Conservation (phyloP, 306 rosid species). For the Dalbergia cultrata region DNA sequence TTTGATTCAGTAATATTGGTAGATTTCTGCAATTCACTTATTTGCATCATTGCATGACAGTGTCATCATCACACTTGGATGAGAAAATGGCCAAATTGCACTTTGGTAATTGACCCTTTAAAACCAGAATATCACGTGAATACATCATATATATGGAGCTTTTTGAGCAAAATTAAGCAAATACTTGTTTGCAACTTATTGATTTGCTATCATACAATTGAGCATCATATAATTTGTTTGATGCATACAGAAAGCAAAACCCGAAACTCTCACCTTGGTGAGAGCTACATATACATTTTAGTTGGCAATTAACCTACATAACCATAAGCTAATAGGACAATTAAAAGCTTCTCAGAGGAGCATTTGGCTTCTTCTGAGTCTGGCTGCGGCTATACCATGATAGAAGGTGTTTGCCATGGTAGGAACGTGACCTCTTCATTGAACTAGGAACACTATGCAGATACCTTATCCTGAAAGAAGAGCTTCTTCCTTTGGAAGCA, state of each 20-base stretch:
- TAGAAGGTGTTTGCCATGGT: conserved; percentile 57
- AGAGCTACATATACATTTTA: conserved; percentile 42
- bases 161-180: conserved; percentile 37
- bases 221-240: conserved; percentile 37
- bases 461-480: conserved; percentile 60
- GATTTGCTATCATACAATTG: conserved; percentile 37
- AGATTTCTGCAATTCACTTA: neutral
- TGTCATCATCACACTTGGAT: neutral
- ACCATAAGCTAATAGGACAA: neutral
- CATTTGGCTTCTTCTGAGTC: conserved; percentile 56
- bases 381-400: conserved; percentile 51
- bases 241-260: conserved; percentile 37
- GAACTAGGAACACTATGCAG: conserved; percentile 52
- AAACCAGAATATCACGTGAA: conserved; percentile 19
- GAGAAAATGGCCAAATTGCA: neutral
- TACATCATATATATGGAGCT: neutral
- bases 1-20: neutral
- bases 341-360: conserved; percentile 58
- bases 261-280: conserved; percentile 51
- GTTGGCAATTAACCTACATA: neutral
- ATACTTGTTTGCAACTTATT: conserved; percentile 35
- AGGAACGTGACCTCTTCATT: conserved; percentile 78
- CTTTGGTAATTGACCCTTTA: neutral
- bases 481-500: conserved; percentile 50
- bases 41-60: neutral